phyloP scores from a whole-genome alignment of 2,329 filamentous ascomycete species.

The Hypoxylon sp. region DNA sequence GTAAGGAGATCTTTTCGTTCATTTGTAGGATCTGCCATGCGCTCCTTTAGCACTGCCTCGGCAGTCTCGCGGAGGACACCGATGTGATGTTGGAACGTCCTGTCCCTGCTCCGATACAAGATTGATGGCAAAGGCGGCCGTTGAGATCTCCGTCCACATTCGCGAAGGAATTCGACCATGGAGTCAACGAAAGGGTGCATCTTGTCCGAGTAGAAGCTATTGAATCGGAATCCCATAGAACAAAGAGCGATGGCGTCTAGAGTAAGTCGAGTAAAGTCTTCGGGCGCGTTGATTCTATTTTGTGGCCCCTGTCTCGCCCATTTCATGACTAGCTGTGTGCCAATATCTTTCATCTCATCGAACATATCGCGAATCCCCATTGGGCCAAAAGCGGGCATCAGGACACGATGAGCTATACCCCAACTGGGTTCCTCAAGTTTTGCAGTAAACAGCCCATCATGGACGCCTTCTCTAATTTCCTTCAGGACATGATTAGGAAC shows the following conservation, averaged over 20 bases:
- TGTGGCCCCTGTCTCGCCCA: constrained; percentile 63
- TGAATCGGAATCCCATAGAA: constrained; percentile 68
- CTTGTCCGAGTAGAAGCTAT: constrained; percentile 70
- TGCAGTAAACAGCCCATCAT: constrained; percentile 47
- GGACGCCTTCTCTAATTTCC: constrained; percentile 69
- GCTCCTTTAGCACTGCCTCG: constrained; percentile 62
- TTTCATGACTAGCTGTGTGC: constrained; percentile 67
- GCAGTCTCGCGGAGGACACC: constrained; percentile 60
- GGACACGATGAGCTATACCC: constrained; percentile 67
- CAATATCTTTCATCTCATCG: constrained; percentile 67
- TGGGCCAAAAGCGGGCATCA: constrained; percentile 69
- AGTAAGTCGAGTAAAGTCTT: constrained; percentile 74
- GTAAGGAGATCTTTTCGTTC: constrained; percentile 64
- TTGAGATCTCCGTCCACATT: constrained; percentile 59
- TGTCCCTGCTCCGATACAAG: constrained; percentile 45
- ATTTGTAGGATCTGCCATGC: constrained; percentile 47
- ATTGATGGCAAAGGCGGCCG: constrained; percentile 37
- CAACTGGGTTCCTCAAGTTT: constrained; percentile 59
- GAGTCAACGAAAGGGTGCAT: constrained; percentile 70
- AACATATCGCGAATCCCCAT: constrained; percentile 69
- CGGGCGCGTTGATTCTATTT: constrained; percentile 65
- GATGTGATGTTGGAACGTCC: constrained; percentile 57
- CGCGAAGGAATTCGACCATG: constrained; percentile 65
- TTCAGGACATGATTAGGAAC: constrained; percentile 62
- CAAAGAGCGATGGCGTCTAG: constrained; percentile 75